These are phyloP conservation scores for Trifolium dubium DNA, from an alignment of 306 rosid species.

Conservation along the genomic window DNA sequence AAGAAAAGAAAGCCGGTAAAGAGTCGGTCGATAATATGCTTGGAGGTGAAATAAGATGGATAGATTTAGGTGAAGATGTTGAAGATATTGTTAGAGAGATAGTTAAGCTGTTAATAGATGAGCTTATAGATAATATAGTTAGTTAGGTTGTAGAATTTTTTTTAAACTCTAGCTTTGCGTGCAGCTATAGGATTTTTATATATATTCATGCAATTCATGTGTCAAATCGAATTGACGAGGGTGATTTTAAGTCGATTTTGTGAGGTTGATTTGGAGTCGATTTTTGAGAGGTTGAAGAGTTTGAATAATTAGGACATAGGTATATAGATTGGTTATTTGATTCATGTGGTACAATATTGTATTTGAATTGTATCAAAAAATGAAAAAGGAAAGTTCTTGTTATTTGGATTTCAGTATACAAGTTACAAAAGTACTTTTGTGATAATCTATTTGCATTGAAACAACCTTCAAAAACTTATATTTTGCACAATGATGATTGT, in stretches of 20 bases:
- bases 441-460: not conserved
- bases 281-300: constrained; percentile 36
- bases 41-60: constrained; percentile 59
- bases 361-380: constrained; percentile 21
- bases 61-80: constrained; percentile 67
- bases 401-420: constrained; percentile 19
- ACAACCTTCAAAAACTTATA: not conserved
- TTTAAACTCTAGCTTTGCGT: constrained; percentile 43
- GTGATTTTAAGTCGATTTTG: constrained; percentile 44
- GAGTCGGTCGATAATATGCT: constrained; percentile 47
- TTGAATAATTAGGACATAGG: constrained; percentile 44
- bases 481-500: not conserved
- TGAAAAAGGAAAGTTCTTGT: constrained; percentile 4
- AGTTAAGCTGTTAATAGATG: constrained; percentile 64
- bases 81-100: constrained; percentile 65
- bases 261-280: not conserved
- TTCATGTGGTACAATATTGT: constrained; percentile 38
- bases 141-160: constrained; percentile 48
- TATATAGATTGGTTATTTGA: constrained; percentile 47
- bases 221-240: constrained; percentile 46
- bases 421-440: not conserved
- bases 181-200: constrained; percentile 19
- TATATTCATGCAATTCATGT: constrained; percentile 31
- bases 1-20: constrained; percentile 59
- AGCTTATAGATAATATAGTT: constrained; percentile 67